Evolutionary conservation across 228 moss, liverwort and hornwort species (phyloP), one percentile per base, ranked within the genome.

Genomic region (Sphagnum magellanicum): DNA sequence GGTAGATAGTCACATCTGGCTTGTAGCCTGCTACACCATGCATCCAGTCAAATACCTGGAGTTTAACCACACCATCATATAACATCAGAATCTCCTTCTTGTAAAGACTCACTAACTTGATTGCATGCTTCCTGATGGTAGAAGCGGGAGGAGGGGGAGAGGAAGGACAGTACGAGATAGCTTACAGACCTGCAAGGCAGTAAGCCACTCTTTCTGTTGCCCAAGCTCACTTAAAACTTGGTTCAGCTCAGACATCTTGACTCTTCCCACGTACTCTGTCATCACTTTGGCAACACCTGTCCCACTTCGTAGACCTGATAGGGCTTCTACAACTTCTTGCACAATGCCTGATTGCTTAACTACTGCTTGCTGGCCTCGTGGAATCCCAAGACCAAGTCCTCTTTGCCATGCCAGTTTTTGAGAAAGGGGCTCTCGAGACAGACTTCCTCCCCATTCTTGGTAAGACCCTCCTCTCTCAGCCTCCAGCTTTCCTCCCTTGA

Each of bases 21-120:
- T 81, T 82, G 17, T 79, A 83, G 4, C 68, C 84, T 10, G 82
- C 70, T 64, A 79, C 77, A 53, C 81, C 81, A 70, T 90, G 90
- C 87, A 92, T 87, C 94, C 98, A 94, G 62, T 94, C 91, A 77
- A 94, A 98, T 11, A 98, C 82, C 86, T 87, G 12, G 82, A 52
- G 76, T 55, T 68, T 14, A 68, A 46, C 63, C 68, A 48, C 59
- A 67, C 69, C 49, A 68, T 48, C 62, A 62, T 15, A 62, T 10
- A 11, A 62, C 10, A 58, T 62, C 15, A 62, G 12, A 10, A 10
- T 32, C 62, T 10, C 10, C 0, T 16, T 62, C 12, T 62, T 16
- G 14, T 58, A 1, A 58, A 58, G 58, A 58, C 14, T 9, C 10
- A 58, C 10, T 9, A 58, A 58, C 10, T 9, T 10, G 58, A 9